Conservation (phyloP, 768 basidiomycete species). For the Lanmaoa rubissima region DNA sequence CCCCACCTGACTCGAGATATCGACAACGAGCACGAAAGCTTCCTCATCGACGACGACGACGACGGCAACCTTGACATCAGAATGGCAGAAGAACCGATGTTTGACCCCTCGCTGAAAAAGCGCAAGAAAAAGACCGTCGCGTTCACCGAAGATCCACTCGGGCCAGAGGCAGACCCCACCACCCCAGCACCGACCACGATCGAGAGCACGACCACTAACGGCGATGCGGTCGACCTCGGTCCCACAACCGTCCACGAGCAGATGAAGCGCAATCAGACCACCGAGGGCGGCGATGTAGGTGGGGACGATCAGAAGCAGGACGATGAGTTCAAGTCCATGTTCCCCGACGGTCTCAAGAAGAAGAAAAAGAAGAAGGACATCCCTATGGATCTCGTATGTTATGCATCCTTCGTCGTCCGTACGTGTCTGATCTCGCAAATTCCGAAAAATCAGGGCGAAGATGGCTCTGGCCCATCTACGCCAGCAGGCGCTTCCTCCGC, state of each 20-base stretch:
- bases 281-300: slow-evolving; percentile 33
- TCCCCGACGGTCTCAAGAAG: slow-evolving; percentile 80
- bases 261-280: slow-evolving; percentile 53
- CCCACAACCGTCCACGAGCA: slow-evolving; percentile 73
- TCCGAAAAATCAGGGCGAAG: slow-evolving; percentile 46
- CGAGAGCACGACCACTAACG: slow-evolving; percentile 66
- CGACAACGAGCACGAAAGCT: slow-evolving; percentile 5
- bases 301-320: slow-evolving; percentile 54
- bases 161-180: slow-evolving; percentile 80
- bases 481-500: slow-evolving; percentile 43
- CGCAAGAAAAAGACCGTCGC: slow-evolving; percentile 86
- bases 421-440: not conserved
- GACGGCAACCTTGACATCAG: slow-evolving; percentile 12
- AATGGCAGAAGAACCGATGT: slow-evolving; percentile 74
- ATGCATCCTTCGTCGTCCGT: not conserved
- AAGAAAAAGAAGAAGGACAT: slow-evolving; percentile 94
- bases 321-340: slow-evolving; percentile 80
- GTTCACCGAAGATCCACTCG: slow-evolving; percentile 81
- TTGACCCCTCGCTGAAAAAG: slow-evolving; percentile 83
- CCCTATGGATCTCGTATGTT: slow-evolving; percentile 72
- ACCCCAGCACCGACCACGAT: slow-evolving; percentile 71
- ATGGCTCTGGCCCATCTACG: slow-evolving; percentile 65
- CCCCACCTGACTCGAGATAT: slow-evolving; percentile 4
- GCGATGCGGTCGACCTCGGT: slow-evolving; percentile 74
- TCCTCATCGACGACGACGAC: slow-evolving; percentile 18